These are phyloP conservation scores for Chondrostereum purpureum DNA, from an alignment of 1,284 basidiomycete genomes.

Conservation along the genomic window DNA sequence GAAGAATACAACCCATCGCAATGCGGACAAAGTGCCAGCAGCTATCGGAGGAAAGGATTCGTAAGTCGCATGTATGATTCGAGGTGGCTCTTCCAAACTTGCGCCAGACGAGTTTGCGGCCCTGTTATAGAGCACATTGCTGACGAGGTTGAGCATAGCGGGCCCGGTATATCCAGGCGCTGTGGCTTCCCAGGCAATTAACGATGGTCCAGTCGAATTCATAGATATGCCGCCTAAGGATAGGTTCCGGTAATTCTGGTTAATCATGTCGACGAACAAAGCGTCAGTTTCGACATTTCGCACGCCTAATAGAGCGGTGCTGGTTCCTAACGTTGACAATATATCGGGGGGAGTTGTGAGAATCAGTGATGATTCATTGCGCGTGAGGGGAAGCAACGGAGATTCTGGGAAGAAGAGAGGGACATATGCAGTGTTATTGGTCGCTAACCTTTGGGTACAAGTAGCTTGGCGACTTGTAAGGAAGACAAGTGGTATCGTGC, in stretches of 20 bases:
- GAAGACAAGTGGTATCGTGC: conserved; percentile 63
- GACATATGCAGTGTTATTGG: conserved; percentile 10
- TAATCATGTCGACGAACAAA: conserved; percentile 48
- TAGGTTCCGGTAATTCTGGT: conserved; percentile 40
- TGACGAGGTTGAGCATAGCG: conserved; percentile 58
- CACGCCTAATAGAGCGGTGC: conserved; percentile 25
- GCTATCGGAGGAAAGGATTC: conserved; percentile 46
- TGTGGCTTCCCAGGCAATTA: conserved; percentile 61
- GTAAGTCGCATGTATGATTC: conserved; percentile 50
- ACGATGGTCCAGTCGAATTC: conserved; percentile 36
- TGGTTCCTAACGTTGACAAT: conserved; percentile 33
- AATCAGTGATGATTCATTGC: conserved; percentile 19
- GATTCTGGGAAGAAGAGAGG: conserved; percentile 46
- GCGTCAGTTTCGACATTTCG: conserved; percentile 40
- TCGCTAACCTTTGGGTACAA: neutral
- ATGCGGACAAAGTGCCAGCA: conserved; percentile 47
- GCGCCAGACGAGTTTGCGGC: conserved; percentile 44
- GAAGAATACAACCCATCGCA: conserved; percentile 67
- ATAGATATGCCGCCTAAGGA: conserved; percentile 59
- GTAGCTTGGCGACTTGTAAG: conserved; percentile 22
- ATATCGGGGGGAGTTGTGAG: conserved; percentile 42
- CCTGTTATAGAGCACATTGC: conserved; percentile 58
- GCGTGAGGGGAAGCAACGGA: conserved; percentile 22
- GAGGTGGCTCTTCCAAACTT: conserved; percentile 25
- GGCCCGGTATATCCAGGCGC: conserved; percentile 48